Evolutionary conservation across 495 filamentous ascomycete genomes (phyloP), one percentile per base, ranked within the genome.

Genomic region (Talaromyces trachyspermus): DNA sequence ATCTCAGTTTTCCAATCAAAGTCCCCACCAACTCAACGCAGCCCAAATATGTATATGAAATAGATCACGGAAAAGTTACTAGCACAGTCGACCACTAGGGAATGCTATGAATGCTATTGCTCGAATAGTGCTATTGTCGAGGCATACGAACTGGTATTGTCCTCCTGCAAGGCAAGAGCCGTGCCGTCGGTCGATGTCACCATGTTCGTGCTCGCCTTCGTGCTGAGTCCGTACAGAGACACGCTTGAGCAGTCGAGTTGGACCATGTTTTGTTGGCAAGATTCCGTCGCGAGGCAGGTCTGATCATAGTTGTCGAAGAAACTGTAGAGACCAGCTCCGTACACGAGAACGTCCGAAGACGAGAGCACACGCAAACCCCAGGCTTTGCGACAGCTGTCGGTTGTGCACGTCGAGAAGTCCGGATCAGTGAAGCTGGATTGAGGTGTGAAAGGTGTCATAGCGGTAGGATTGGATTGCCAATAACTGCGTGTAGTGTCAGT

Each of bases 231-330:
- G 57, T 83, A 91, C 25, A 95, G 60, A 50, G 83, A 76, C 25
- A 96, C 73, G 20, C 75, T 74, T 15, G 79, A 79, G 58, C 71
- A 78, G 64, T 95, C 86, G 18, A 98, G 75, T 55, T 78, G 79
- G n/a, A 92, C 79, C 68, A 95, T 92, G 61, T 89, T 84, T 47
- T 80, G 70, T 70, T 96, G 91, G 70, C 92, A 96, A 40, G 76
- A 79, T 61, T 92, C 74, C 9, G 74, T 72, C 45, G 68, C 64
- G 39, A 96, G 74, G 55, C 92, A 96, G 9, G 69, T 72, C 62
- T 95, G 88, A 18, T 63, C 74, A 64, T 90, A 90, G 70, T 91
- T 92, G 52, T 84, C 80, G 59, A 92, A 95, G 77, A 94, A 95
- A 35, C 76, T 83, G 71, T 95, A 95, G 36, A 91, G 59, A 9